Conservation (phyloP, 2,329 filamentous ascomycete genomes). For the Aspergillus bombycis region DNA sequence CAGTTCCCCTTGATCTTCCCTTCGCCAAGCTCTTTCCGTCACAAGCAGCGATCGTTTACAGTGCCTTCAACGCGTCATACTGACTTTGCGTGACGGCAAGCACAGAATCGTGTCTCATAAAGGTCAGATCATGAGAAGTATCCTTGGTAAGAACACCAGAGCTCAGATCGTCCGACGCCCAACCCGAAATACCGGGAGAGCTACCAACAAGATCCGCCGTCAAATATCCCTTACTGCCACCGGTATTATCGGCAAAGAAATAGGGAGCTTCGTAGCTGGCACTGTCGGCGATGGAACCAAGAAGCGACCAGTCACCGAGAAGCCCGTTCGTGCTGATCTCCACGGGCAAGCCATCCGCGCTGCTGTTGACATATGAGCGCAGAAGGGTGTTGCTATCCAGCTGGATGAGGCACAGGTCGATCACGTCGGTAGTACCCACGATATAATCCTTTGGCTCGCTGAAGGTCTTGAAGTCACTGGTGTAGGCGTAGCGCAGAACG, state of each 20-base stretch:
- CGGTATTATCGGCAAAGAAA: slow-evolving; percentile 18
- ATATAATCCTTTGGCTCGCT: slow-evolving; percentile 16
- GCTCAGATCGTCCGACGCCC: slow-evolving; percentile 12
- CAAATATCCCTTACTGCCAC: slow-evolving; percentile 15
- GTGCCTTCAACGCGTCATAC: slow-evolving; percentile 16
- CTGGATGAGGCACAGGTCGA: slow-evolving; percentile 16
- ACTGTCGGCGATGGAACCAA: slow-evolving; percentile 12
- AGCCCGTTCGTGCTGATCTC: slow-evolving; percentile 17
- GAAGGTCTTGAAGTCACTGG: slow-evolving; percentile 20
- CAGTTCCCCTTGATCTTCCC: no score
- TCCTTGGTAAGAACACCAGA: slow-evolving; percentile 8
- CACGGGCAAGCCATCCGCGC: slow-evolving; percentile 5
- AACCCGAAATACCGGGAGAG: slow-evolving; percentile 11
- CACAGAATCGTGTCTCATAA: slow-evolving; percentile 18
- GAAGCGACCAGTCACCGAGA: slow-evolving; percentile 15
- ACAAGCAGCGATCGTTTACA: background rate
- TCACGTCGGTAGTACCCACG: slow-evolving; percentile 4
- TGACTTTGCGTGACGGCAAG: slow-evolving; percentile 15
- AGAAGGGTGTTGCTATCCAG: slow-evolving; percentile 12
- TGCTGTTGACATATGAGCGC: slow-evolving; percentile 18
- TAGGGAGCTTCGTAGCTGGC: slow-evolving; percentile 18
- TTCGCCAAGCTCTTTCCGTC: background rate
- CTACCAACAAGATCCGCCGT: slow-evolving; percentile 14
- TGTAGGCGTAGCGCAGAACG: slow-evolving; percentile 19
- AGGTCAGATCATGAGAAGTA: slow-evolving; percentile 12